Conservation (phyloP, 2,329 filamentous ascomycete species). For the Diaporthe nobilis region DNA sequence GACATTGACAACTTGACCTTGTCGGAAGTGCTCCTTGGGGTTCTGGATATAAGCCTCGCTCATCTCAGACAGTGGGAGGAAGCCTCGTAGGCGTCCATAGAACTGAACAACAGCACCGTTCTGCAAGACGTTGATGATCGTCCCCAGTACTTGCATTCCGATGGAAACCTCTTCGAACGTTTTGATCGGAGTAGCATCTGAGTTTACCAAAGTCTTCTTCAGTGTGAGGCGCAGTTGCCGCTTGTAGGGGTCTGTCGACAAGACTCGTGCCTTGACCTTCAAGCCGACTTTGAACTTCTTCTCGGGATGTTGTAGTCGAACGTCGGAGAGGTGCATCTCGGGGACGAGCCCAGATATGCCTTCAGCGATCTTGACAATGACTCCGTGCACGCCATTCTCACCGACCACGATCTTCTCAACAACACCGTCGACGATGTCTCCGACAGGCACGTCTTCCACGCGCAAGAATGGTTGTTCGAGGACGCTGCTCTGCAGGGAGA, state of each 20-base stretch:
- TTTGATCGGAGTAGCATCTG: constrained; percentile 83
- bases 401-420: constrained; percentile 89
- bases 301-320: constrained; percentile 90
- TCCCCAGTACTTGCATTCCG: constrained; percentile 86
- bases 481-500: constrained; percentile 86
- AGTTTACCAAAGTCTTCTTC: constrained; percentile 95
- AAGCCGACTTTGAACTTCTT: constrained; percentile 94
- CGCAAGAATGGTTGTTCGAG: constrained; percentile 91
- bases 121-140: constrained; percentile 83
- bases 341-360: constrained; percentile 91
- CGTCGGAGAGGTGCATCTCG: constrained; percentile 89
- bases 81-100: constrained; percentile 86
- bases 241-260: constrained; percentile 83
- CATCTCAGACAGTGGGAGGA: constrained; percentile 96
- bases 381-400: constrained; percentile 81
- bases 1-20: constrained; percentile 92
- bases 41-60: constrained; percentile 96
- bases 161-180: constrained; percentile 80
- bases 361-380: constrained; percentile 88
- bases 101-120: constrained; percentile 93
- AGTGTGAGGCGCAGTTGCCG: constrained; percentile 88
- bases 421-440: constrained; percentile 83
- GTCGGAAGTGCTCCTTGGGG: constrained; percentile 88
- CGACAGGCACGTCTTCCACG: constrained; percentile 90
- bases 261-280: constrained; percentile 85